Base-by-base conservation (phyloP, 2,329 filamentous ascomycete genomes). In the Tricladium varicosporioides region DNA sequence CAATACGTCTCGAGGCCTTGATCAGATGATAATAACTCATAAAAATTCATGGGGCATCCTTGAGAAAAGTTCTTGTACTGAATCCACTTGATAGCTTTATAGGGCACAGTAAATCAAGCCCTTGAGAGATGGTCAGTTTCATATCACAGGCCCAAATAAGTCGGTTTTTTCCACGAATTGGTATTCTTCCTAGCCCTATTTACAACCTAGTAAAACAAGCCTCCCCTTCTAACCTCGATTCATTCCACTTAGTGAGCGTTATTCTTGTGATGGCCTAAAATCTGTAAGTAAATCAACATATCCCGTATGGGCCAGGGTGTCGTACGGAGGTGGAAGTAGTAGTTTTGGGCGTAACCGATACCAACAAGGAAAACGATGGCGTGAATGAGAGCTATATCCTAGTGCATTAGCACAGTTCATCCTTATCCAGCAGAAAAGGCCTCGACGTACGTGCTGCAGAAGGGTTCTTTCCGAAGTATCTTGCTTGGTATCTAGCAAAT, bases 261-360 rank as follows among this genome's bases (percentile, higher is more conserved):
- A 89, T 99, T 97, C 90, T 99, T 99, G 89, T 97, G 93, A 86
- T 99, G 93, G 71, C 94, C 94, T 99, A 68, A 47, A 59, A 46
- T 54, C 32, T 64, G 63, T 72, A 63, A 69, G 61, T 55, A 56
- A 27, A 27, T 53, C 5, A 11, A 31, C 8, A n/a, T 46, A 8
- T 10, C 14, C 2, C 19, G 7, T 11, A 32, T 44, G 2, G 19
- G 5, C 33, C 16, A 22, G 46, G 32, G 22, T 56, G 54, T 86
- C 91, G 78, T 87, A 99, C 94, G 91, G 72, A 99, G 84, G 80
- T 99, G 95, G 90, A 96, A 97, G 85, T 99, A 97, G 87, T 99
- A 99, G 81, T 96, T 92, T 80, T 97, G 91, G 70, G 89, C 89
- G 78, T 99, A 99, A 71, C 94, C 93, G 68, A 97, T 74, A 65